These are phyloP conservation scores for Kwoniella shandongensis DNA, from an alignment of 768 basidiomycete species.

Conservation along the genomic window DNA sequence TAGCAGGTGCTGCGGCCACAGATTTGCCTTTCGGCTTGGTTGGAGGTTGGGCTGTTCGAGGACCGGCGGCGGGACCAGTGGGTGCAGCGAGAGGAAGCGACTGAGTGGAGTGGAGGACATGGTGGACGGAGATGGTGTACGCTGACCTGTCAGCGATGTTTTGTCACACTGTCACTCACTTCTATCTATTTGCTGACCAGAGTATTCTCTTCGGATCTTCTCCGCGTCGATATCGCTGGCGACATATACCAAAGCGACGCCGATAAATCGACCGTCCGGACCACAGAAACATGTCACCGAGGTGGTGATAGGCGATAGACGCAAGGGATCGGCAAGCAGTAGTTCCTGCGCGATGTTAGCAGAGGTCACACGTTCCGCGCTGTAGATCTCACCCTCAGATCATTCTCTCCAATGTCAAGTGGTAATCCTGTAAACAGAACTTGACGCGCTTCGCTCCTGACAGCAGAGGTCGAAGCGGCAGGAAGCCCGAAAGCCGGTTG, in stretches of 20 bases:
- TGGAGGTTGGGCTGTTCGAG: slow-evolving; percentile 1
- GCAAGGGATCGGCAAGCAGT: slow-evolving; percentile 26
- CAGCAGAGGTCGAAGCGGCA: slow-evolving; percentile 4
- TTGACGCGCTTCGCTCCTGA: slow-evolving; percentile 17
- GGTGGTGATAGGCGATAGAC: slow-evolving; percentile 25
- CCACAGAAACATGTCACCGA: slow-evolving; percentile 22
- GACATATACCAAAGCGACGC: slow-evolving; percentile 31
- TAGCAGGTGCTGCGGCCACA: background rate
- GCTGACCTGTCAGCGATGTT: slow-evolving; percentile 20
- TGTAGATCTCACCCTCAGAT: slow-evolving; percentile 26
- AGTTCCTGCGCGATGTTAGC: slow-evolving; percentile 25
- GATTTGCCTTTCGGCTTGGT: slow-evolving; percentile 5
- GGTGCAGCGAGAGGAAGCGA: slow-evolving; percentile 17
- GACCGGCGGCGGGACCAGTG: background rate
- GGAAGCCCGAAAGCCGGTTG: slow-evolving; percentile 1
- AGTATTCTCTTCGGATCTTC: slow-evolving; percentile 29
- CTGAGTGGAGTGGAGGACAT: slow-evolving; percentile 33
- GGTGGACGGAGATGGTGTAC: slow-evolving; percentile 31
- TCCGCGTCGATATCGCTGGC: slow-evolving; percentile 32
- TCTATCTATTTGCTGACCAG: slow-evolving; percentile 35
- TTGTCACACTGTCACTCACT: slow-evolving; percentile 22
- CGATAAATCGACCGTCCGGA: slow-evolving; percentile 22
- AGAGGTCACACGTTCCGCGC: background rate
- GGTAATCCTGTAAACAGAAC: slow-evolving; percentile 39
- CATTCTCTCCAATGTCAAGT: slow-evolving; percentile 29